Evolutionary conservation across 108 stramenopile genomes (phyloP).

Genomic region (Chaetoceros tenuissimus): DNA sequence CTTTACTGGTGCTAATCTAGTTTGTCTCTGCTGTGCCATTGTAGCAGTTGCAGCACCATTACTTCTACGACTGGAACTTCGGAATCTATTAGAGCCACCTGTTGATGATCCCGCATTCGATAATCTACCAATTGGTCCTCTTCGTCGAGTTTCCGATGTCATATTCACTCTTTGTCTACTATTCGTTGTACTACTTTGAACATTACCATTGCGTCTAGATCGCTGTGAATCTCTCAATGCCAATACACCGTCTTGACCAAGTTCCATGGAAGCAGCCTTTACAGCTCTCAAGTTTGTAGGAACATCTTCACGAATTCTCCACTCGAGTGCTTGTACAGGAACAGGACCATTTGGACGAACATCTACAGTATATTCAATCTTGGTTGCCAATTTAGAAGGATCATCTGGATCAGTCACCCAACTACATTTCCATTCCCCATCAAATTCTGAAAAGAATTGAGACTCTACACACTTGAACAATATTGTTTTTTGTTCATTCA

Average conservation of each 20-base stretch:
- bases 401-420: constrained; percentile 19
- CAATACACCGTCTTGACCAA: constrained; percentile 32
- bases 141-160: not conserved
- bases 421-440: constrained; percentile 65
- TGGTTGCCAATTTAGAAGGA: constrained; percentile 29
- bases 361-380: constrained; percentile 72
- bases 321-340: constrained; percentile 89
- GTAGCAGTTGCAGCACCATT: not conserved
- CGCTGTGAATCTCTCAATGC: constrained; percentile 4
- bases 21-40: not conserved
- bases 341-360: constrained; percentile 87
- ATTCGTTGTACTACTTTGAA: not conserved
- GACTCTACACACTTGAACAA: constrained; percentile 77
- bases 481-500: constrained; percentile 25
- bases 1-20: not conserved
- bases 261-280: constrained; percentile 63
- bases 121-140: not conserved
- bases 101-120: not conserved
- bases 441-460: constrained; percentile 82
- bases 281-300: constrained; percentile 84
- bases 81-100: not conserved
- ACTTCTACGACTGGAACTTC: not conserved
- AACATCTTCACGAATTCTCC: constrained; percentile 92
- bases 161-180: not conserved
- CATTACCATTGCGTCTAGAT: constrained; percentile 10